These are phyloP conservation scores for Erysimum cheiranthoides DNA, from an alignment of 345 rosid species.

Conservation along the genomic window DNA sequence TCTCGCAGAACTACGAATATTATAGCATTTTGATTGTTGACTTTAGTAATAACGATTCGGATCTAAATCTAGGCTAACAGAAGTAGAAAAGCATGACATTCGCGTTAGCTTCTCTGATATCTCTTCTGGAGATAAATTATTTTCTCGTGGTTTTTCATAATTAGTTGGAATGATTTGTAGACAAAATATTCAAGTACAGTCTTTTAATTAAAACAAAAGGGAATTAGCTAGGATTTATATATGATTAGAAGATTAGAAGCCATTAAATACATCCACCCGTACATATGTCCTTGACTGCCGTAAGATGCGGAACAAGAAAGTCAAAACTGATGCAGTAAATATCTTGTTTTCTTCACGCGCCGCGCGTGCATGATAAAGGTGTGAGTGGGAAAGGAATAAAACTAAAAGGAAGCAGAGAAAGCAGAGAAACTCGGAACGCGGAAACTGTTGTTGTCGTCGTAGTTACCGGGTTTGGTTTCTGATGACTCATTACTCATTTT, in stretches of 20 bases:
- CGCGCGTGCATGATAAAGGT: neutral
- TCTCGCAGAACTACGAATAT: neutral
- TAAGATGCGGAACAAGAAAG: constrained; percentile 30
- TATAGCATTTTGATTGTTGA: neutral
- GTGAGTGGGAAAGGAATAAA: constrained; percentile 36
- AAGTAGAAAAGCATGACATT: constrained; percentile 19
- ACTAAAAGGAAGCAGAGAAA: constrained; percentile 10
- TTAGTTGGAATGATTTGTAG: neutral
- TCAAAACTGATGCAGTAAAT: constrained; percentile 17
- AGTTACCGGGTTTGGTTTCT: constrained; percentile 36
- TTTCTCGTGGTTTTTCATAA: neutral
- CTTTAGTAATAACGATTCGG: neutral
- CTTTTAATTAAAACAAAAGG: neutral
- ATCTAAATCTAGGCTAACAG: constrained; percentile 21
- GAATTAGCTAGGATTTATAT: neutral
- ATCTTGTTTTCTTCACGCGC: constrained; percentile 4
- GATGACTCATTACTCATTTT: neutral
- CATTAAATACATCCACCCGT: constrained; percentile 8
- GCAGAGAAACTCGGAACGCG: constrained; percentile 32
- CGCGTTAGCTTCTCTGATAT: constrained; percentile 30
- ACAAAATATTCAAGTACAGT: neutral
- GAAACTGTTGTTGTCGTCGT: constrained; percentile 36
- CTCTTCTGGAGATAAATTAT: neutral
- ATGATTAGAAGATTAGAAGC: neutral
- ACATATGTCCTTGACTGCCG: constrained; percentile 14